Conservation (phyloP, 1,284 basidiomycete genomes). For the Tilletia horrida region DNA sequence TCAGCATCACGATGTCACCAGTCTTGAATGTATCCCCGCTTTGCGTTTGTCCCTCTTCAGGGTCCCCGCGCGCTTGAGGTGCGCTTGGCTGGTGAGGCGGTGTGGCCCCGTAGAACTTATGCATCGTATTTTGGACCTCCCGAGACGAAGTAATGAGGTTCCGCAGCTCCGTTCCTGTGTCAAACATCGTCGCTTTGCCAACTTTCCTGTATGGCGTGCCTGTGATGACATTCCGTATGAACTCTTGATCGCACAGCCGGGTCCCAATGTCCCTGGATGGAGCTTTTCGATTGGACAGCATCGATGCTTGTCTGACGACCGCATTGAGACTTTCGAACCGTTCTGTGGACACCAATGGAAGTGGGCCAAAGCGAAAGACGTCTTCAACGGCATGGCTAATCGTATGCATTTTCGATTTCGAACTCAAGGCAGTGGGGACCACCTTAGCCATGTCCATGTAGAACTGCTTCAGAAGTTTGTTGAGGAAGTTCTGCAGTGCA, state of each 20-base stretch:
- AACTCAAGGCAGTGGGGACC: background rate
- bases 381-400: background rate
- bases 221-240: background rate
- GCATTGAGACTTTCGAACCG: constrained; percentile 8
- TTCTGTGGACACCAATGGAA: background rate
- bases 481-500: background rate
- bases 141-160: no score
- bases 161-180: no score
- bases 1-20: no score
- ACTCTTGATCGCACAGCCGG: background rate
- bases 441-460: background rate
- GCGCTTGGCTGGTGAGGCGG: no score
- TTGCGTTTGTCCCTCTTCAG: no score
- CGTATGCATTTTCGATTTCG: background rate
- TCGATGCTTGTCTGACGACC: background rate
- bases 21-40: no score
- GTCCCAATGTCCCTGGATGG: background rate
- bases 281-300: background rate
- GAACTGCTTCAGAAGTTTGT: background rate
- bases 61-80: no score
- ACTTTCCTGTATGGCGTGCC: background rate
- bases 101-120: no score
- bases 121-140: no score
- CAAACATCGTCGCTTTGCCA: no score
- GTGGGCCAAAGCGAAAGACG: background rate